Base-by-base conservation (phyloP, 192 early-diverging fungal species). In the Backusella sp. region DNA sequence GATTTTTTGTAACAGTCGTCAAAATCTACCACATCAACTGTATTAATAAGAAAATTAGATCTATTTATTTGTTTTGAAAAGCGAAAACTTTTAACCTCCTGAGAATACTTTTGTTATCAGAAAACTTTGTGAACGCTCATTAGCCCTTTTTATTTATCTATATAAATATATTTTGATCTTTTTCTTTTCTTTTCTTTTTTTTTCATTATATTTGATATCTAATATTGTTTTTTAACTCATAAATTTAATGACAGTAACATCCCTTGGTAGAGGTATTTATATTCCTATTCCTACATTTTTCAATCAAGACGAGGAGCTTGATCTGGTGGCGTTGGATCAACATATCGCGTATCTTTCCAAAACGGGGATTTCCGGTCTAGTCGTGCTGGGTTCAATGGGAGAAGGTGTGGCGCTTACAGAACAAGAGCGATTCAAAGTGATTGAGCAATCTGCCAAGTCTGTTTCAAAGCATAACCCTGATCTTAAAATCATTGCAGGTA, bases 211-310 rank as follows among this genome's bases (percentile, higher is more conserved):
- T 26, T 59, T 59, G 23, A 19, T 53, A 6, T 21, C 6, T 53
- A 53, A n/a, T 23, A n/a, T 53, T 59, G 9, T 59, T 59, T 59
- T 56, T 56, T 59, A 59, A 49, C n/a, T 49, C 46, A 49, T n/a
- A 62, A 62, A 62, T 12, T 14, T 6, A 37, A 62, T 62, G 56
- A 28, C 56, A 12, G 74, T 80, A 32, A 53, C 73, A 46, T 32
- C 21, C 17, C 74, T 76, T 32, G 39, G 46, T 49, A 75, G 71
- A 46, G 81, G 81, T 21, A 62, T 79, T 26, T 79, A 74, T 73
- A 70, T 83, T 28, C 81, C 77, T n/a, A 79, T 79, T 26, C 77
- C 77, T 35, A 83, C 72, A 4, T 83, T 83, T 66, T 83, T 83
- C 77, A 41, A 70, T 12, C 66, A 68, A n/a, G 79, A 83, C 39